Percentiles rank a stretch among this genome's conserved stretches.
phyloP scores from a whole-genome alignment of 768 basidiomycete species.

The Termitomyces sp. region DNA sequence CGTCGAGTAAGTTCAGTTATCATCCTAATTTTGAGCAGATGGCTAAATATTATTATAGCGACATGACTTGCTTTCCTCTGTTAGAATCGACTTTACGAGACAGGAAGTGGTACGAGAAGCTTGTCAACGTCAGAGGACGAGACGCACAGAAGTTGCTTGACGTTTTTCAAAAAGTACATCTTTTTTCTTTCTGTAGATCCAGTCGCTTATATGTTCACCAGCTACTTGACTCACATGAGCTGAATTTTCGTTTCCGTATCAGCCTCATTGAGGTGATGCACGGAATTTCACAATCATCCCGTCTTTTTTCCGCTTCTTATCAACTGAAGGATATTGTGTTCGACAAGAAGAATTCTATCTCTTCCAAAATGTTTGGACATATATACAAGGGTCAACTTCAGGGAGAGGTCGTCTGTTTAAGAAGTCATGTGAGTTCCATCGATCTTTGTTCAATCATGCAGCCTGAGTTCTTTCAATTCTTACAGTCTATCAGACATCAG shows the following conservation, averaged over 20 bases:
- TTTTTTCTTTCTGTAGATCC: background rate
- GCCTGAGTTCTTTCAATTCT: too few species aligned
- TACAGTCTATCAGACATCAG: too few species aligned
- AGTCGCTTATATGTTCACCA: background rate
- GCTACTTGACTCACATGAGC: background rate
- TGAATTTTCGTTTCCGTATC: background rate
- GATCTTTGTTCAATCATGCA: background rate
- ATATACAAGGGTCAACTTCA: background rate
- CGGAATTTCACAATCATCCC: background rate
- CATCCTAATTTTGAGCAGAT: too few species aligned
- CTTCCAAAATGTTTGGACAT: fast-evolving
- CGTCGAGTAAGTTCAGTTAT: too few species aligned
- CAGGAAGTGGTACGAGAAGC: too few species aligned
- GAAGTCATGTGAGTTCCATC: background rate
- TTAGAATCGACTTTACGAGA: too few species aligned
- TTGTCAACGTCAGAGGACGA: too few species aligned
- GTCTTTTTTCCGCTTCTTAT: background rate
- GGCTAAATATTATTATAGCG: too few species aligned
- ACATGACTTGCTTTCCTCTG: too few species aligned
- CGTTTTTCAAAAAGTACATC: background rate
- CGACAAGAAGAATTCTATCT: too few species aligned
- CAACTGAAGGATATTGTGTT: background rate
- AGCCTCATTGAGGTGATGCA: background rate
- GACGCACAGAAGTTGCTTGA: background rate
- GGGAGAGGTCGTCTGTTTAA: background rate